These are phyloP conservation scores for Buddleja alternifolia DNA, from an alignment of 257 asterid species.

Conservation along the genomic window DNA sequence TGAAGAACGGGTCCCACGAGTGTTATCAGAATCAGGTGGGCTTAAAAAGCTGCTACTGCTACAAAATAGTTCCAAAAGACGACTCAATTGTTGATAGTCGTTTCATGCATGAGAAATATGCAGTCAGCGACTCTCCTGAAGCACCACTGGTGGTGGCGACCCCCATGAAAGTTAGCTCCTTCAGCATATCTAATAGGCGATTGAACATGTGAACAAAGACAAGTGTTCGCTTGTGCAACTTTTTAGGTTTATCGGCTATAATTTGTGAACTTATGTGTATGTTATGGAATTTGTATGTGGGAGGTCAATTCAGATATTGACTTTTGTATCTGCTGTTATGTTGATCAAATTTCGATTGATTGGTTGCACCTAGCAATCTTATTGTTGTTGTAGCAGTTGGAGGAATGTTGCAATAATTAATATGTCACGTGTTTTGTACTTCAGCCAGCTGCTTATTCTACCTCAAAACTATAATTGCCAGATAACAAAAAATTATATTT, in stretches of 20 bases:
- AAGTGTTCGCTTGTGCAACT: neutral
- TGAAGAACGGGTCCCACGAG: slow-evolving; percentile 86
- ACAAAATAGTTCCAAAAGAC: slow-evolving; percentile 59
- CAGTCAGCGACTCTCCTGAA: slow-evolving; percentile 75
- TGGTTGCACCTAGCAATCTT: slow-evolving; percentile 42
- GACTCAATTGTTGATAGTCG: slow-evolving; percentile 68
- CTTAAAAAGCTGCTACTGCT: slow-evolving; percentile 89
- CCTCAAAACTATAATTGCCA: too few species aligned
- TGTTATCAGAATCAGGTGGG: slow-evolving; percentile 80
- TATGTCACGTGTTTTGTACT: slow-evolving; percentile 1
- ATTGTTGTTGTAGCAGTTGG: slow-evolving; percentile 40
- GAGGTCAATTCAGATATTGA: slow-evolving; percentile 40
- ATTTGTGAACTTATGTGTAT: slow-evolving; percentile 7
- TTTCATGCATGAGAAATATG: slow-evolving; percentile 95
- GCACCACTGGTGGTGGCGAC: slow-evolving; percentile 77
- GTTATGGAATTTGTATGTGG: slow-evolving; percentile 15
- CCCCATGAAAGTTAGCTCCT: slow-evolving; percentile 87
- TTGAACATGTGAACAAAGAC: slow-evolving; percentile 39
- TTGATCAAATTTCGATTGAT: slow-evolving; percentile 24
- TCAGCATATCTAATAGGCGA: slow-evolving; percentile 85
- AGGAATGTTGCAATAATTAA: neutral
- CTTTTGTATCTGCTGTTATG: slow-evolving; percentile 24
- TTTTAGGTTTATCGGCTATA: slow-evolving; percentile 14
- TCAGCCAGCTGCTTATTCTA: neutral
- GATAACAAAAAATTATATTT: too few species aligned